A percentile compares a stretch with the other conserved stretches of the same genome.
These are phyloP conservation scores for Mycosphaerella sp. DNA, from an alignment of 2,329 filamentous ascomycete species.

Conservation along the genomic window DNA sequence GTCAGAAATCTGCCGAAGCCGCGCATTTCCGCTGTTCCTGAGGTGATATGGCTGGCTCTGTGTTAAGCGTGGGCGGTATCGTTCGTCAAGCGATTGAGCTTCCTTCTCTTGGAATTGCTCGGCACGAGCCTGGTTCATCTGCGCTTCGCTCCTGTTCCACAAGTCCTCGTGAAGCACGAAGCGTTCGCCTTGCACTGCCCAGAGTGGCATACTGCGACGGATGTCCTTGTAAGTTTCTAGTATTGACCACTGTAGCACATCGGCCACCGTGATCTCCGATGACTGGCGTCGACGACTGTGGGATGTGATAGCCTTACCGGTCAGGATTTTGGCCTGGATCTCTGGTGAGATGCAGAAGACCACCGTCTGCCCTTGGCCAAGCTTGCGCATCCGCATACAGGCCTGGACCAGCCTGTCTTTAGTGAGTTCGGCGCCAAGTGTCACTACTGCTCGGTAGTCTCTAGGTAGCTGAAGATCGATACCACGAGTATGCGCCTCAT, in stretches of 20 bases:
- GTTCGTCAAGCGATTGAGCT: conserved; percentile 58
- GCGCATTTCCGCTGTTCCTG: conserved; percentile 13
- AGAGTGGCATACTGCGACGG: conserved; percentile 49
- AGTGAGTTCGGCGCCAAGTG: conserved; percentile 56
- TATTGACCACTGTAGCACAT: conserved; percentile 57
- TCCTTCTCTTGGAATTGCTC: conserved; percentile 57
- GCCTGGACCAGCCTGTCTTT: conserved; percentile 67
- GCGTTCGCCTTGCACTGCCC: conserved; percentile 54
- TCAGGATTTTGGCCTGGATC: conserved; percentile 49
- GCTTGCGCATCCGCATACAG: conserved; percentile 64
- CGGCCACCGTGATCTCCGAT: conserved; percentile 41
- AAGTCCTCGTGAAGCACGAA: conserved; percentile 33
- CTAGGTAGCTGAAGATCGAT: conserved; percentile 59
- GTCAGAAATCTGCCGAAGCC: conserved; percentile 27
- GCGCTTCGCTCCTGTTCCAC: conserved; percentile 41
- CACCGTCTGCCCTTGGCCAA: conserved; percentile 61
- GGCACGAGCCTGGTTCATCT: conserved; percentile 7
- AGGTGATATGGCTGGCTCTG: conserved; percentile 2
- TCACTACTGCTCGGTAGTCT: conserved; percentile 58
- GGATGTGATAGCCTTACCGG: conserved; percentile 1
- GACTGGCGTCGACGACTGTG: background rate
- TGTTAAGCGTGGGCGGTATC: conserved; percentile 4
- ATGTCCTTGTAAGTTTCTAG: conserved; percentile 50
- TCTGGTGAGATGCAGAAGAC: conserved; percentile 56
- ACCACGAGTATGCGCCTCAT: conserved; percentile 64